A percentile compares a stretch with the other conserved stretches of the same genome.
phyloP scores from a whole-genome alignment of 2,329 filamentous ascomycete genomes.

The Sporothrix pseudoabietina region DNA sequence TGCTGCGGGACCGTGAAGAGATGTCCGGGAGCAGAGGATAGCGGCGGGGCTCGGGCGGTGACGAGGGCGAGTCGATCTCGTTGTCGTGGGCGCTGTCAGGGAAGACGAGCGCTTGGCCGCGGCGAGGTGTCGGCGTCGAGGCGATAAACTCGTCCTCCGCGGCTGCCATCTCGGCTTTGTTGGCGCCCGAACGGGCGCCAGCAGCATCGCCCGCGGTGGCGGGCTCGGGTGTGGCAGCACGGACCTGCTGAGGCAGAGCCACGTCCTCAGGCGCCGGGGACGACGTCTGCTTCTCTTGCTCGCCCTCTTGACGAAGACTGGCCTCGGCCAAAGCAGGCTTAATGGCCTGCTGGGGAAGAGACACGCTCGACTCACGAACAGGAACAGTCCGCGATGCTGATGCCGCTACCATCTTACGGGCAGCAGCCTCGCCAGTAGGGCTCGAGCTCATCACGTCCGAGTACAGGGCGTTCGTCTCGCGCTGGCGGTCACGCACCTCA shows the following conservation, averaged over 20 bases:
- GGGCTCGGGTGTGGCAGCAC: conserved; percentile 51
- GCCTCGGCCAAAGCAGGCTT: not conserved
- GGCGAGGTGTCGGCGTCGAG: conserved; percentile 63
- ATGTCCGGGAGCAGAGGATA: conserved; percentile 58
- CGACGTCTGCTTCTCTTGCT: not conserved
- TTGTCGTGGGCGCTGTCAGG: conserved; percentile 41
- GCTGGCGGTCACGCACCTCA: conserved; percentile 74
- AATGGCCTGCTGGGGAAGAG: conserved; percentile 17
- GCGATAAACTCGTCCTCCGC: conserved; percentile 59
- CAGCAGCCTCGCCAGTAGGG: conserved; percentile 37
- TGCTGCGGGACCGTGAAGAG: conserved; percentile 50
- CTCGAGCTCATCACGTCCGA: conserved; percentile 64
- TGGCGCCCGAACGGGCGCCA: not conserved
- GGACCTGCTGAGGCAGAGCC: conserved; percentile 34
- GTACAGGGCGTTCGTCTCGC: conserved; percentile 67
- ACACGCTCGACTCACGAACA: not conserved
- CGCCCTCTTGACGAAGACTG: conserved; percentile 28
- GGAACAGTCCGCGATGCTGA: conserved; percentile 22
- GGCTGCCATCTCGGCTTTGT: conserved; percentile 37
- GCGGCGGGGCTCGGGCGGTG: conserved; percentile 58
- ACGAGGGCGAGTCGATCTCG: conserved; percentile 58
- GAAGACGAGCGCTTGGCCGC: conserved; percentile 54
- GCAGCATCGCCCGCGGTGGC: not conserved
- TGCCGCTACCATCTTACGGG: not conserved
- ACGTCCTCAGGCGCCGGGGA: conserved; percentile 23